Evolutionary conservation across 495 filamentous ascomycete species (phyloP).

Genomic region (Trichoderma orchidacearum): DNA sequence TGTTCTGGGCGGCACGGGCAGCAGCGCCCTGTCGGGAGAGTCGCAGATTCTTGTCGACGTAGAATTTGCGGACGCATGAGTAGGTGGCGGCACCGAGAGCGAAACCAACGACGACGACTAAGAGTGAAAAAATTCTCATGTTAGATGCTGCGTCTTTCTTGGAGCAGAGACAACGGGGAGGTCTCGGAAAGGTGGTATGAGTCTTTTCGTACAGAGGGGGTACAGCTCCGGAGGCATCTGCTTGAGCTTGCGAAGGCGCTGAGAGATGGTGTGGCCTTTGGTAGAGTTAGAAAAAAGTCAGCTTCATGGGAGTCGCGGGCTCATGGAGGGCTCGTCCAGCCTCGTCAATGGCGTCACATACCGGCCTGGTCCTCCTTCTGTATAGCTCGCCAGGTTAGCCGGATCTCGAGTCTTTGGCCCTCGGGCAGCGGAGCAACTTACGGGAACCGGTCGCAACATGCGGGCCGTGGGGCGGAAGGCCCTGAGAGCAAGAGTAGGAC

Average conservation of each 20-base stretch:
- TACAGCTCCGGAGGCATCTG: conserved; percentile 87
- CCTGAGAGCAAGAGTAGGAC: conserved; percentile 43
- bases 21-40: conserved; percentile 44
- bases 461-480: conserved; percentile 44
- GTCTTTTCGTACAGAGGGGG: conserved; percentile 61
- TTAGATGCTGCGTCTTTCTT: conserved; percentile 2
- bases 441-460: conserved; percentile 68
- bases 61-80: conserved; percentile 67
- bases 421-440: conserved; percentile 37
- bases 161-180: neutral
- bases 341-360: conserved; percentile 35
- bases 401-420: conserved; percentile 5
- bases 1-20: conserved; percentile 11
- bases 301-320: neutral
- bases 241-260: conserved; percentile 78
- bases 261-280: conserved; percentile 90
- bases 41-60: conserved; percentile 82
- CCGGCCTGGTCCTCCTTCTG: conserved; percentile 77
- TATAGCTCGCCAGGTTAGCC: conserved; percentile 21
- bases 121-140: neutral
- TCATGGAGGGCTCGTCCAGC: neutral
- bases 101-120: conserved; percentile 72
- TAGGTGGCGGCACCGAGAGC: conserved; percentile 57
- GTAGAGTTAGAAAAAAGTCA: neutral
- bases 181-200: conserved; percentile 9